Evolutionary conservation across 306 rosid genomes (phyloP), one percentile per base, ranked within the genome.

Genomic region (Glycine tomentella): DNA sequence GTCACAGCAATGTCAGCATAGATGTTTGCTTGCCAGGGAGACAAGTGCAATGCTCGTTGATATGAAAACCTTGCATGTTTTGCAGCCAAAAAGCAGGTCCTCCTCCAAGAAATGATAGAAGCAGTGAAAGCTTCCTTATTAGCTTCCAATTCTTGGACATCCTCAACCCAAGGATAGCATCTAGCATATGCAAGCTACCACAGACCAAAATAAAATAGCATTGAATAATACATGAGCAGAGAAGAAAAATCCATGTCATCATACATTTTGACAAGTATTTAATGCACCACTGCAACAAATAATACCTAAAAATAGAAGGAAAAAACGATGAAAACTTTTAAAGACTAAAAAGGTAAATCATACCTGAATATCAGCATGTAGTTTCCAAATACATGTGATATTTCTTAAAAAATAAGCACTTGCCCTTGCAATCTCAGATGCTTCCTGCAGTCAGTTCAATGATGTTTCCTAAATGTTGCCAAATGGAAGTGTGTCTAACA

Each of bases 11-110:
- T 90, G 80, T 92, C 97, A 12, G 87, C 74, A 73, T 92, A 95
- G 49, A 89, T 88, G 77, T 92, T 92, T 87, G 97, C 93, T 88
- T 92, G 91, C 97, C 97, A 92, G 36, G 97, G 98, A 84, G 97
- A 86, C 86, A 95, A 82, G 86, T 84, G 92, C 88, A 92, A 78
- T 55, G 98, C 97, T 70, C 90, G 93, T 85, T 95, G 94, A 80
- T 95, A 95, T n/a, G 94, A 95, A 81, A 81, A 48, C 77, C 72
- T 89, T 20, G 98, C 95, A 62, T 84, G 70, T 81, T 74, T 83
- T 78, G 90, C 91, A 86, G 98, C 94, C 79, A 82, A 79, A 76
- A 49, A 17, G 83, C 97, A 85, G 62, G 89, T 83, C 72, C 40
- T 82, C 89, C 83, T 95, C 98, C 98, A 95, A 56, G 92, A 85